A percentile compares a stretch with the other conserved stretches of the same genome.
phyloP scores from a whole-genome alignment of 2,329 filamentous ascomycete species.

The Pseudogymnoascus sp. region DNA sequence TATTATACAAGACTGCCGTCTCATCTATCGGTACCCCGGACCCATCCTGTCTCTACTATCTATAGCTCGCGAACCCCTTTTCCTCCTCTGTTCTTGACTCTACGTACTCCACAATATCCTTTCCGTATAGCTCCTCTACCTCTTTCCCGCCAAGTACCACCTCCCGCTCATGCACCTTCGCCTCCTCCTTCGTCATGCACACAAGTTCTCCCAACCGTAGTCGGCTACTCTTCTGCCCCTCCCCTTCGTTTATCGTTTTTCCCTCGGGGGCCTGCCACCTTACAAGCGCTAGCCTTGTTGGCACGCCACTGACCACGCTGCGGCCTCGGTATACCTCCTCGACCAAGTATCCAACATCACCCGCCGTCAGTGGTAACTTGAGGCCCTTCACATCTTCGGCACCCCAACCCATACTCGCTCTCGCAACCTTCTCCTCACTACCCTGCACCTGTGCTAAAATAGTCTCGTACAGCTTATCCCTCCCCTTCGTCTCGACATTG shows the following conservation, averaged over 20 bases:
- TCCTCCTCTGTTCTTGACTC: constrained; percentile 61
- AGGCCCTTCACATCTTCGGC: constrained; percentile 52
- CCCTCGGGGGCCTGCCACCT: constrained; percentile 66
- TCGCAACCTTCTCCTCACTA: constrained; percentile 67
- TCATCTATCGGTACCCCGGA: neutral
- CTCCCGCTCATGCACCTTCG: constrained; percentile 67
- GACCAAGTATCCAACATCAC: constrained; percentile 78
- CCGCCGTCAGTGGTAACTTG: constrained; percentile 66
- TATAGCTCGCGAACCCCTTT: constrained; percentile 18
- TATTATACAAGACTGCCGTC: neutral
- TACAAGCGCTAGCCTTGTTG: constrained; percentile 69
- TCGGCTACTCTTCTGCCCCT: constrained; percentile 70
- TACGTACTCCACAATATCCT: constrained; percentile 57
- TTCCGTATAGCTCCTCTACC: constrained; percentile 66
- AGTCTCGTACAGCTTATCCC: constrained; percentile 87
- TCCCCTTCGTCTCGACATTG: constrained; percentile 68
- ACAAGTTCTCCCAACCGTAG: constrained; percentile 66
- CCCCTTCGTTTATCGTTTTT: constrained; percentile 50
- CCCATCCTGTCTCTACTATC: neutral
- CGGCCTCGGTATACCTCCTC: constrained; percentile 83
- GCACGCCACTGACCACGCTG: constrained; percentile 73
- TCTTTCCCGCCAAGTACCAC: constrained; percentile 61
- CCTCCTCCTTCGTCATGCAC: constrained; percentile 90
- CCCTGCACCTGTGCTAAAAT: constrained; percentile 69
- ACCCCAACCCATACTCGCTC: constrained; percentile 39